Evolutionary conservation across 2,329 filamentous ascomycete genomes (phyloP).

Genomic region (Coniochaeta pulveracea): DNA sequence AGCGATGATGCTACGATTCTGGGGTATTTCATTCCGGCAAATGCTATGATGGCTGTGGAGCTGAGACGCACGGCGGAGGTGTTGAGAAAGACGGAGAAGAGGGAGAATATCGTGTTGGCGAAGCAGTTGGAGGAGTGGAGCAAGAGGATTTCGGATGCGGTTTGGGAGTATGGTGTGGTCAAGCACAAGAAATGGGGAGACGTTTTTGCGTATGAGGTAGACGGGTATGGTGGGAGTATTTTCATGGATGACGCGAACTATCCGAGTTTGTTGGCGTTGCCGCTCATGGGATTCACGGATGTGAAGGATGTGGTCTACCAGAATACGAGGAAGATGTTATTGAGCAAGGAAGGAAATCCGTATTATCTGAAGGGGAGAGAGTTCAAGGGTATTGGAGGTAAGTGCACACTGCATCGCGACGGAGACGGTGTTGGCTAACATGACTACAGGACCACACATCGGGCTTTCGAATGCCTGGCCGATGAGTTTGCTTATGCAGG

Average conservation of each 20-base stretch:
- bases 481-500: conserved; percentile 87
- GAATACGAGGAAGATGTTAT: conserved; percentile 72
- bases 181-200: conserved; percentile 62
- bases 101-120: conserved; percentile 40
- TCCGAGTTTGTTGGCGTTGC: conserved; percentile 67
- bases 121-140: conserved; percentile 47
- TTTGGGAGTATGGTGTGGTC: conserved; percentile 78
- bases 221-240: conserved; percentile 73
- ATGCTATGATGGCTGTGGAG: conserved; percentile 93
- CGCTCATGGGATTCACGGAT: conserved; percentile 64
- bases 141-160: conserved; percentile 57
- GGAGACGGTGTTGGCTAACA: neutral
- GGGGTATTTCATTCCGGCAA: conserved; percentile 89
- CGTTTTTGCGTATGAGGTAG: conserved; percentile 81
- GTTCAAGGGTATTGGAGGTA: conserved; percentile 84
- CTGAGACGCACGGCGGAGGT: conserved; percentile 62
- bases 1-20: conserved; percentile 92
- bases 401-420: conserved; percentile 13
- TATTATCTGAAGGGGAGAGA: conserved; percentile 70
- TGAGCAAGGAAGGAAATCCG: conserved; percentile 68
- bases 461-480: conserved; percentile 91
- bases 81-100: conserved; percentile 40
- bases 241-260: conserved; percentile 88
- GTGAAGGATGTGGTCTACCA: conserved; percentile 60
- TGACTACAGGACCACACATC: conserved; percentile 47